Evolutionary conservation across 805 yeast genomes (phyloP).

Genomic region (Cyberlindnera bimundalis): DNA sequence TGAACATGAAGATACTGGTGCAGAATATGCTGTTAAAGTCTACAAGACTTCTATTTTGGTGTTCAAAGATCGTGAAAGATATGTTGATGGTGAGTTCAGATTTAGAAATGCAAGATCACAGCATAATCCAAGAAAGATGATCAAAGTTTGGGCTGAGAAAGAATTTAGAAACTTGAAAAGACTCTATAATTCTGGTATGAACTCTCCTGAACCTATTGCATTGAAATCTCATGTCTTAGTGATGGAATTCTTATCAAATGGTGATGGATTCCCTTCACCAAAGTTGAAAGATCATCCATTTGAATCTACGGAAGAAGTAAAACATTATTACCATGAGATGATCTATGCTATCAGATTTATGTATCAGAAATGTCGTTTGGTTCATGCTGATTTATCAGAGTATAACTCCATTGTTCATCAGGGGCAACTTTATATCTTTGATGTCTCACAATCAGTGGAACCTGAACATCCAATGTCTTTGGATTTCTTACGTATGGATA

Average conservation of each 20-base stretch:
- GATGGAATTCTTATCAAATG: constrained; percentile 86
- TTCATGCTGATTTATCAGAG: constrained; percentile 96
- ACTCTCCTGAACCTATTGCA: constrained; percentile 92
- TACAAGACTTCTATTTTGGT: constrained; percentile 95
- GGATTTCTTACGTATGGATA: constrained; percentile 95
- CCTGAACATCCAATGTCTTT: constrained; percentile 97
- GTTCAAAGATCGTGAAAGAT: constrained; percentile 94
- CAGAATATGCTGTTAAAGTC: constrained; percentile 84
- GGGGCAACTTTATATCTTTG: constrained; percentile 77
- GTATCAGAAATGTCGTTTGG: constrained; percentile 83
- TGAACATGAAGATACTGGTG: constrained; percentile 36
- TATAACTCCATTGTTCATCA: constrained; percentile 88
- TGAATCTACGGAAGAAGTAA: constrained; percentile 60
- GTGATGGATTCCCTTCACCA: constrained; percentile 85
- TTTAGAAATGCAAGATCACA: constrained; percentile 82
- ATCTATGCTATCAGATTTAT: constrained; percentile 80
- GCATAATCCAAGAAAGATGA: constrained; percentile 96
- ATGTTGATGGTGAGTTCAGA: constrained; percentile 93
- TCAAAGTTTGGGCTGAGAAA: constrained; percentile 97
- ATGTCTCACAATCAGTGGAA: constrained; percentile 96
- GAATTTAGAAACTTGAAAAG: constrained; percentile 92
- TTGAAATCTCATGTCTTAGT: constrained; percentile 86
- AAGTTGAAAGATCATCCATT: constrained; percentile 81
- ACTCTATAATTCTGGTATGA: constrained; percentile 71
- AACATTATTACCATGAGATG: constrained; percentile 70